Percentiles rank a stretch among this genome's conserved stretches.
These are phyloP conservation scores for Suhomyces canberraensis DNA, from an alignment of 805 yeast species.

Conservation along the genomic window DNA sequence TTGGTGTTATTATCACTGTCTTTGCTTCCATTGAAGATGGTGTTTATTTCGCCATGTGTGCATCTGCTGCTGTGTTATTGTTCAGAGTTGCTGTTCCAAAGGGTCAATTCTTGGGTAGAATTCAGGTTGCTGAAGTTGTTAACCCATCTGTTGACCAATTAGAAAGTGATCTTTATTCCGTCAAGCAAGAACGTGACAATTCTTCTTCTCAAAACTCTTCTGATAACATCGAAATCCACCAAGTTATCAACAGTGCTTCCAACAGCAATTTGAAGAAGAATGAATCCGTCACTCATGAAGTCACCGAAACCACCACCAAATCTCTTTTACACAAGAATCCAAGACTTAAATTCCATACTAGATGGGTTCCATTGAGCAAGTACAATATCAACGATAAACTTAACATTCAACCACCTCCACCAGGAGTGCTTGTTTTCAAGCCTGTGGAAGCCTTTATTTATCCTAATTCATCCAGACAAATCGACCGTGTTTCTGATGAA, in stretches of 20 bases:
- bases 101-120: slow-evolving; percentile 79
- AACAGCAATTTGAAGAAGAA: slow-evolving; percentile 20
- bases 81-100: slow-evolving; percentile 76
- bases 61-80: slow-evolving; percentile 71
- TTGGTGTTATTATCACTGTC: slow-evolving; percentile 71
- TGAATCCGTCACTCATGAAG: slow-evolving; percentile 9
- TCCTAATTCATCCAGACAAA: slow-evolving; percentile 73
- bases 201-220: slow-evolving; percentile 18
- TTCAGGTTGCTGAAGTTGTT: slow-evolving; percentile 66
- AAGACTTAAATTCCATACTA: slow-evolving; percentile 46
- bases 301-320: slow-evolving; percentile 16
- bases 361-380: slow-evolving; percentile 65
- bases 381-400: slow-evolving; percentile 54
- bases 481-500: slow-evolving; percentile 65
- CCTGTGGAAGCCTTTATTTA: slow-evolving; percentile 79
- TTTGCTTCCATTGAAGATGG: slow-evolving; percentile 83
- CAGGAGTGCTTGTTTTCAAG: slow-evolving; percentile 84
- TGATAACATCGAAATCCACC: slow-evolving; percentile 41
- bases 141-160: slow-evolving; percentile 49
- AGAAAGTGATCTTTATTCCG: slow-evolving; percentile 12
- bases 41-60: slow-evolving; percentile 85
- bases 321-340: slow-evolving; percentile 27
- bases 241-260: slow-evolving; percentile 34
- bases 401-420: slow-evolving; percentile 73
- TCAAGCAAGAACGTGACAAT: slow-evolving; percentile 6